Evolutionary conservation across 306 rosid species (phyloP).

Genomic region (Gynostemma pentaphyllum): DNA sequence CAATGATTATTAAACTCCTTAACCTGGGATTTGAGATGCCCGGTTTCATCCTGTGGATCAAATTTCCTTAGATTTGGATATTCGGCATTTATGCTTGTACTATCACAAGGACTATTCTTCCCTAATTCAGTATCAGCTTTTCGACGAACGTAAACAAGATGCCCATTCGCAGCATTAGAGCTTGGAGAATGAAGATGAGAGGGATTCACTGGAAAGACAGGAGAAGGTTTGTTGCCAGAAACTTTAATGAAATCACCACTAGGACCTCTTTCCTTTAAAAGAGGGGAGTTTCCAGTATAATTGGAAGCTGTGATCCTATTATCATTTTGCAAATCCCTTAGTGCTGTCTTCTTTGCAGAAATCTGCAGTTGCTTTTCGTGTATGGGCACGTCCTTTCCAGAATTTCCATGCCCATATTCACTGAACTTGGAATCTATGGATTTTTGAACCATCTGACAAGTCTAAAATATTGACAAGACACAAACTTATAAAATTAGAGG

Average conservation of each 20-base stretch:
- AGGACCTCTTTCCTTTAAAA: conserved; percentile 45
- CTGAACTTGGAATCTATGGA: conserved; percentile 41
- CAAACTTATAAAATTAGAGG: not conserved
- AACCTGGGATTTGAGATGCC: conserved; percentile 30
- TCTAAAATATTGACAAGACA: conserved; percentile 15
- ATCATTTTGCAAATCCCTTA: conserved; percentile 62
- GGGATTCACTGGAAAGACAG: conserved; percentile 39
- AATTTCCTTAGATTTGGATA: not conserved
- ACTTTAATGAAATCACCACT: conserved; percentile 33
- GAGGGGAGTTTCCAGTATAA: conserved; percentile 32
- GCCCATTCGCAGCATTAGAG: conserved; percentile 52
- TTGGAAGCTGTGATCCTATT: conserved; percentile 34
- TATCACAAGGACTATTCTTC: conserved; percentile 50
- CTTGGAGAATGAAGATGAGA: conserved; percentile 44
- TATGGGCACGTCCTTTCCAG: conserved; percentile 38
- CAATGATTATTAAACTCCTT: conserved; percentile 49
- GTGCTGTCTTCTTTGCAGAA: conserved; percentile 54
- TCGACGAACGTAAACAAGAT: conserved; percentile 91
- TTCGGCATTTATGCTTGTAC: conserved; percentile 27
- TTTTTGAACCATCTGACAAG: conserved; percentile 50
- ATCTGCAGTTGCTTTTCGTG: conserved; percentile 32
- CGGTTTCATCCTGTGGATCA: conserved; percentile 25
- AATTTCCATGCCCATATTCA: conserved; percentile 41
- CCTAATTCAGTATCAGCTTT: conserved; percentile 68
- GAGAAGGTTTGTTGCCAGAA: conserved; percentile 52